Evolutionary conservation across 106 monocot genomes (phyloP).

Genomic region (Narthecium ossifragum): DNA sequence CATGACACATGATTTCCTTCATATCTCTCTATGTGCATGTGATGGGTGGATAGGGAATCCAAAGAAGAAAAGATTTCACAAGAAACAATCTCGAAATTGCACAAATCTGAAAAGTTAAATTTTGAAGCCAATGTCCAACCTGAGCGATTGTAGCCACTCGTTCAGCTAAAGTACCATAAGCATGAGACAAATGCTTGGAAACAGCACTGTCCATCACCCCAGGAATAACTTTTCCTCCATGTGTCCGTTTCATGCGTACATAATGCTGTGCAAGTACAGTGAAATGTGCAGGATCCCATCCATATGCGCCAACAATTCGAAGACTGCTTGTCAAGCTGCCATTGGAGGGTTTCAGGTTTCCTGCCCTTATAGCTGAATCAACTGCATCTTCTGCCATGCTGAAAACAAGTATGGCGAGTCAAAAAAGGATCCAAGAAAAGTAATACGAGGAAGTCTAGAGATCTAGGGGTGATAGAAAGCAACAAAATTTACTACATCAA

Average conservation of each 20-base stretch:
- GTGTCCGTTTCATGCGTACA: conserved; percentile 75
- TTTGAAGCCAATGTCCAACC: too few relatives aligned
- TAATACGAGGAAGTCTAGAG: neutral
- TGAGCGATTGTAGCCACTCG: conserved; percentile 87
- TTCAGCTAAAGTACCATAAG: conserved; percentile 80
- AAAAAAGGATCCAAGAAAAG: neutral
- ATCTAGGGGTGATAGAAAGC: too few relatives aligned
- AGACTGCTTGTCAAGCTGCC: conserved; percentile 70
- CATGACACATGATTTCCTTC: too few relatives aligned
- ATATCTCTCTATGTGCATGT: too few relatives aligned
- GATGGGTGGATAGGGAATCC: too few relatives aligned
- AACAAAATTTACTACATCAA: too few relatives aligned
- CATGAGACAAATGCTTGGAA: conserved; percentile 91
- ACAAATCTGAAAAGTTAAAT: too few relatives aligned
- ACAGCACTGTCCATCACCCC: conserved; percentile 76
- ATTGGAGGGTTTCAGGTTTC: conserved; percentile 71
- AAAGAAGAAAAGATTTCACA: too few relatives aligned
- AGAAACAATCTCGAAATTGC: too few relatives aligned
- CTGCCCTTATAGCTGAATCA: conserved; percentile 81
- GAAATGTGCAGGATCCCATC: conserved; percentile 86
- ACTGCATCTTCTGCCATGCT: conserved; percentile 99
- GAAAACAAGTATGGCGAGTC: conserved; percentile 10
- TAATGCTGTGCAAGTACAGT: conserved; percentile 80
- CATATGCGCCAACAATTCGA: conserved; percentile 65
- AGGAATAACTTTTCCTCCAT: conserved; percentile 76